Base-by-base conservation (phyloP, 2,329 filamentous ascomycete genomes). In the Bipolaris cookei region DNA sequence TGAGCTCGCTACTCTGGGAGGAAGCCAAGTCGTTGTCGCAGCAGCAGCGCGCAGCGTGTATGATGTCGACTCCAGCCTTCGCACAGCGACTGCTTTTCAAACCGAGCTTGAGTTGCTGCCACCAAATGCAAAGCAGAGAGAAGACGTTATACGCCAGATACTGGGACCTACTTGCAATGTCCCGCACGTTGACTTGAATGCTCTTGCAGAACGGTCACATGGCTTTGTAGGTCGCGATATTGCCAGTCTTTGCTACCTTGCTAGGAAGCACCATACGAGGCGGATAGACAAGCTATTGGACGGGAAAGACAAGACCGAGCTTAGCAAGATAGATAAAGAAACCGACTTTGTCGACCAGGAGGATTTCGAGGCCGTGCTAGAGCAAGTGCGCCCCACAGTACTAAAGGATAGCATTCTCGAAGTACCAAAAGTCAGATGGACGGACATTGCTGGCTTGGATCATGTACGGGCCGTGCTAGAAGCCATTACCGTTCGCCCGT, bases 371-470 rank as follows among this genome's bases (percentile, higher is more conserved):
- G 74, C 81, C 37, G 91, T 92, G 1, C 81, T 94, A 34, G 82
- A 84, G 35, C 79, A 85, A 53, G 87, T 92, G n/a, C 84, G 86
- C 10, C 92, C 94, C 1, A 92, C 90, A 1, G 91, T 92, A 3
- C 94, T 98, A 86, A 88, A 91, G 63, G 92, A 96, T 70, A 88
- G 97, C 53, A 91, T 95, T 71, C 82, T 97, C 44, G 91, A 96
- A 70, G 93, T 91, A 7, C 93, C 92, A 0, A 92, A 90, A 13
- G 88, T 96, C 25, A 85, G 84, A 74, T 98, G 92, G 92, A 82
- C 84, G 46, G 91, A 97, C 69, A 94, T 98, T 49, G 93, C 92
- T 58, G 94, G 94, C 0, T 90, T 96, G 61, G 85, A 89, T 42
- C 82, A 84, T 38, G 86, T 96, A 61, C 96, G 96, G 71, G 21